Base-by-base conservation (phyloP, 768 basidiomycete genomes). In the Lentinula raphanica region DNA sequence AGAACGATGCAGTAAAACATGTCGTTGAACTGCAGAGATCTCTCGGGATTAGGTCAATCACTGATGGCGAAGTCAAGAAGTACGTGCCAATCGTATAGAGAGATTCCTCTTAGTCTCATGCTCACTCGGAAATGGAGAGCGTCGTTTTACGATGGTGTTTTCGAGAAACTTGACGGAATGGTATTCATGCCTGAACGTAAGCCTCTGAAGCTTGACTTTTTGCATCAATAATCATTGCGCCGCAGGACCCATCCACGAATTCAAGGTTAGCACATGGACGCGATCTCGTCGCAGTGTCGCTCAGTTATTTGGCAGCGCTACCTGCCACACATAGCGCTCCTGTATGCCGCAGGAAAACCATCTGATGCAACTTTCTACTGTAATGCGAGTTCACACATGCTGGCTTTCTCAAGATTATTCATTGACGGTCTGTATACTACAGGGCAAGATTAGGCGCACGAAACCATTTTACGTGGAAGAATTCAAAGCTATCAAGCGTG, bases 151-250 rank as follows among this genome's bases (percentile, higher is more conserved):
- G 83, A 87, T 46, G 86, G 86, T 19, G 83, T 87, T 29, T 86
- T 86, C 66, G 79, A 87, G 63, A 83, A 79, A 54, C 68, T 89
- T 39, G 80, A 84, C 50, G 86, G 86, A 49, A 86, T 87, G 81
- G 74, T 73, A 50, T 72, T 69, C 59, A 71, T 83, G 54, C 78
- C 79, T 5, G 75, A 79, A 39, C 74, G 83, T 84, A 45, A 46
- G 68, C 66, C 15, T 17, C 56, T 32, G 71, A 25, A 25, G 49
- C 58, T 56, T 59, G 55, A 32, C 32, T 63, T 49, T 40, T 57
- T 54, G 38, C 23, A 58, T 42, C 58, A 59, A 50, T 27, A 31
- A 53, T 29, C 8, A 27, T 48, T 58, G 56, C 55, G 59, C 29
- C 49, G 32, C 56, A 81, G 79, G 79, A 21, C 74, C 76, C 23